Conservation (phyloP, 2,329 filamentous ascomycete species). For the Aspergillus uvarum region DNA sequence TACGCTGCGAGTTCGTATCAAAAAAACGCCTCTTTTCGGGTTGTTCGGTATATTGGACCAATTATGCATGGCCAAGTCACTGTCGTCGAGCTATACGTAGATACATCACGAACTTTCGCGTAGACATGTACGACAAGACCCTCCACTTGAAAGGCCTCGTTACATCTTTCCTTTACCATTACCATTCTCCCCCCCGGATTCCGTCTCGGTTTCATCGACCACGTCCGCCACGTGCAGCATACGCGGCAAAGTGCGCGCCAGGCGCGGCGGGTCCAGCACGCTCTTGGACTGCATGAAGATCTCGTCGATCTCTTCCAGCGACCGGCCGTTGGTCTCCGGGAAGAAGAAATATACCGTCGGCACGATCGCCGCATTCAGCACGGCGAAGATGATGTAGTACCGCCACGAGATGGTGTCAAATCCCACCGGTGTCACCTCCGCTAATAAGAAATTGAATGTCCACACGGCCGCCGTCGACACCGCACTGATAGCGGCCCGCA, state of each 20-base stretch:
- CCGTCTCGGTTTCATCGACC: slow-evolving; percentile 6
- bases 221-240: slow-evolving; percentile 20
- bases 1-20: no score
- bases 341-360: slow-evolving; percentile 40
- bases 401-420: slow-evolving; percentile 49
- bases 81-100: background rate
- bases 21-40: no score
- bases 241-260: slow-evolving; percentile 22
- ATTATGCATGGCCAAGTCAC: background rate
- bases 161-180: background rate
- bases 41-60: no score
- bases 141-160: background rate
- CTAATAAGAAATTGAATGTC: slow-evolving; percentile 41
- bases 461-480: slow-evolving; percentile 52
- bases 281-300: slow-evolving; percentile 37
- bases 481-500: slow-evolving; percentile 53
- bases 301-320: slow-evolving; percentile 42
- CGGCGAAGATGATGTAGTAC: slow-evolving; percentile 48
- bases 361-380: slow-evolving; percentile 37
- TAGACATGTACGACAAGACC: no score
- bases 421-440: slow-evolving; percentile 39
- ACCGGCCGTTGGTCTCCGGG: slow-evolving; percentile 41
- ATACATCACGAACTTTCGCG: background rate
- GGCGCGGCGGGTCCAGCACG: slow-evolving; percentile 27
- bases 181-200: background rate